A percentile compares a stretch with the other conserved stretches of the same genome.
Evolutionary conservation across 768 basidiomycete species (phyloP).

Genomic region (Tulasnella sp.): DNA sequence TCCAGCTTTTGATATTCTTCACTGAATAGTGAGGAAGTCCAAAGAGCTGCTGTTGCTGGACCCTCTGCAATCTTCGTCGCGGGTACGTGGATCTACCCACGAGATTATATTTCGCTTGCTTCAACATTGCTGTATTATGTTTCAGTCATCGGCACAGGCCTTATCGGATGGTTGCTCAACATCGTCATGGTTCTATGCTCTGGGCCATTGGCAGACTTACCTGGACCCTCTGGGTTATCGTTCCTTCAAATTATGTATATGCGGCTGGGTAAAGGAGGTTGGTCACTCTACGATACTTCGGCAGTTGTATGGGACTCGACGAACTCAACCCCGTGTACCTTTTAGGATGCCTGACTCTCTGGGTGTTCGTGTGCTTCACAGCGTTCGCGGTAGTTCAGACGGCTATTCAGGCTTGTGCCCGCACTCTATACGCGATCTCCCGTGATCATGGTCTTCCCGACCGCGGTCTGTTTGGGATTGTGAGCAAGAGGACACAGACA

Average conservation of each 20-base stretch:
- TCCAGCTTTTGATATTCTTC: background rate
- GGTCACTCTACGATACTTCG: slow-evolving; percentile 31
- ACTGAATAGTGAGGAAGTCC: slow-evolving; percentile 52
- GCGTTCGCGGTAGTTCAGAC: slow-evolving; percentile 78
- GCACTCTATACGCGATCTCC: slow-evolving; percentile 77
- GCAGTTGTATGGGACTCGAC: background rate
- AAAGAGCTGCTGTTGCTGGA: slow-evolving; percentile 64
- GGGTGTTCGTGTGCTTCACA: slow-evolving; percentile 66
- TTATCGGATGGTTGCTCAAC: slow-evolving; percentile 79
- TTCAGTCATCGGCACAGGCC: slow-evolving; percentile 59
- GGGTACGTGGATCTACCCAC: slow-evolving; percentile 21
- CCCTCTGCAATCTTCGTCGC: slow-evolving; percentile 55
- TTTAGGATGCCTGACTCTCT: slow-evolving; percentile 18
- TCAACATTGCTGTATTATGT: too few species aligned
- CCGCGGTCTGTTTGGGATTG: slow-evolving; percentile 61
- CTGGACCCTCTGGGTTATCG: slow-evolving; percentile 59
- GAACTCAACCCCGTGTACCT: background rate
- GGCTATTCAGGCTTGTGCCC: slow-evolving; percentile 68
- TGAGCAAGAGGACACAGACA: slow-evolving; percentile 52
- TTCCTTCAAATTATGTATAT: slow-evolving; percentile 54
- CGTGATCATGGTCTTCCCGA: slow-evolving; percentile 75
- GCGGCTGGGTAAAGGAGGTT: slow-evolving; percentile 66
- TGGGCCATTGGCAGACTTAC: slow-evolving; percentile 56
- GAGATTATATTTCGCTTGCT: too few species aligned
- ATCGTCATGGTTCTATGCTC: slow-evolving; percentile 80